These are phyloP conservation scores for Breynia disticha DNA, from an alignment of 441 rosid species.

Conservation along the genomic window DNA sequence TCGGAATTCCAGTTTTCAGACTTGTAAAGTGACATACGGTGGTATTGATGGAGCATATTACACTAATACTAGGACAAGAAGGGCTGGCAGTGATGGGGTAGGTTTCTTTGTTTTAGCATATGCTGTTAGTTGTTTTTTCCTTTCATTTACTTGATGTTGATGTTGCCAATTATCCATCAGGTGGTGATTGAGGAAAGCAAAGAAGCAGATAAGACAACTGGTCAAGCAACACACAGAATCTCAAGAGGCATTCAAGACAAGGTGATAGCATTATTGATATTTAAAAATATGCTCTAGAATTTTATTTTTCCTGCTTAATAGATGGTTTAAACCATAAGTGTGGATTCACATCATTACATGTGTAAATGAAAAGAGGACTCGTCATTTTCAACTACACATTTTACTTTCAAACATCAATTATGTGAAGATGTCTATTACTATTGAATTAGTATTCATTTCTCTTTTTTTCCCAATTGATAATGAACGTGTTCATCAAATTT, in stretches of 20 bases:
- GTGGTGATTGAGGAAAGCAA: slow-evolving; percentile 66
- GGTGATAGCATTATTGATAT: slow-evolving; percentile 25
- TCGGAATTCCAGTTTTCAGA: slow-evolving; percentile 29
- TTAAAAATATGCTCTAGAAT: not conserved
- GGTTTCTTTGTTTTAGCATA: slow-evolving; percentile 8
- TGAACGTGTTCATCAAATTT: too few species aligned
- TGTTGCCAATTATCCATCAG: slow-evolving; percentile 24
- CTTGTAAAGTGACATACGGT: slow-evolving; percentile 60
- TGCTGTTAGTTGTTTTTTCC: not conserved
- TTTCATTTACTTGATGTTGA: slow-evolving; percentile 4
- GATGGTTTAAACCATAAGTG: too few species aligned
- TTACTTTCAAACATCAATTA: too few species aligned
- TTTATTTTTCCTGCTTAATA: too few species aligned
- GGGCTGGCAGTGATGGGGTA: slow-evolving; percentile 65
- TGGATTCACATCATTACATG: too few species aligned
- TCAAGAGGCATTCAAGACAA: slow-evolving; percentile 76
- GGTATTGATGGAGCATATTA: slow-evolving; percentile 83
- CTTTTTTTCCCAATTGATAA: too few species aligned
- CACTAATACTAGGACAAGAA: slow-evolving; percentile 49
- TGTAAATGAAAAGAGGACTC: too few species aligned
- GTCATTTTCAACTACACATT: too few species aligned
- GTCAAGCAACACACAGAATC: slow-evolving; percentile 74
- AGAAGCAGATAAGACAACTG: slow-evolving; percentile 68
- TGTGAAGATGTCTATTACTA: too few species aligned
- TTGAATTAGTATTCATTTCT: too few species aligned